Percentiles rank a stretch among this genome's conserved stretches.
Conservation (phyloP, 163 green algal genomes). For the Scenedesmus sp. region DNA sequence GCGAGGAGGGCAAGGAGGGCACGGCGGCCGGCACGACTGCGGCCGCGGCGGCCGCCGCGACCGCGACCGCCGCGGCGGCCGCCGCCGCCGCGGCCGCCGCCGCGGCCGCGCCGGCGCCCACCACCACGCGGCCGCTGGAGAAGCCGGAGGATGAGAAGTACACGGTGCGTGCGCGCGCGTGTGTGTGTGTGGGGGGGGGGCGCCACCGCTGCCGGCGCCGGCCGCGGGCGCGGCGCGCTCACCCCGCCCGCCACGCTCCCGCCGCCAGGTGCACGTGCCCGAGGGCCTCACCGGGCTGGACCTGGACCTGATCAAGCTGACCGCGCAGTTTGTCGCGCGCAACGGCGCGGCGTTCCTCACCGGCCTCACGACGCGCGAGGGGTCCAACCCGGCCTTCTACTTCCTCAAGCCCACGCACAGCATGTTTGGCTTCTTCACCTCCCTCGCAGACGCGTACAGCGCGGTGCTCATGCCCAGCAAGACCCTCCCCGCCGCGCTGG, state of each 20-base stretch:
- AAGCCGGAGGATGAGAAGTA: constrained; percentile 89
- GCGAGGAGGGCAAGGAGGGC: constrained; percentile 36
- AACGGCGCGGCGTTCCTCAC: constrained; percentile 95
- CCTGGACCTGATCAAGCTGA: constrained; percentile 97
- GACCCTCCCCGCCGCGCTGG: constrained; percentile 69
- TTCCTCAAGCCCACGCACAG: constrained; percentile 98
- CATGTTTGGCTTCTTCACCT: constrained; percentile 95
- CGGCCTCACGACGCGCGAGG: constrained; percentile 78
- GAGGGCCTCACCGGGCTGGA: constrained; percentile 89
- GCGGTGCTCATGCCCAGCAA: constrained; percentile 94
- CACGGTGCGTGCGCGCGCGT: constrained; percentile 60
- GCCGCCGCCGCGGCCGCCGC: constrained; percentile 44
- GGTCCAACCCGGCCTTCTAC: constrained; percentile 90
- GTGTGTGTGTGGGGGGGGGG: too few species aligned
- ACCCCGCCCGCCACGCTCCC: too few species aligned
- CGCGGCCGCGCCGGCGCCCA: constrained; percentile 40
- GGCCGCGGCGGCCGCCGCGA: constrained; percentile 44
- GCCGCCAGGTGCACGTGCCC: constrained; percentile 79
- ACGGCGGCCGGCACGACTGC: constrained; percentile 37
- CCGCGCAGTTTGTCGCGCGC: constrained; percentile 93
- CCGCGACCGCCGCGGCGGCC: constrained; percentile 42
- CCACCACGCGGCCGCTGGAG: constrained; percentile 68
- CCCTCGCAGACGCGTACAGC: constrained; percentile 93
- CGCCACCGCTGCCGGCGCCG: background rate
- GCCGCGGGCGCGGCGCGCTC: too few species aligned